Base-by-base conservation (phyloP, 2,329 filamentous ascomycete genomes). In the Hortaea werneckii region DNA sequence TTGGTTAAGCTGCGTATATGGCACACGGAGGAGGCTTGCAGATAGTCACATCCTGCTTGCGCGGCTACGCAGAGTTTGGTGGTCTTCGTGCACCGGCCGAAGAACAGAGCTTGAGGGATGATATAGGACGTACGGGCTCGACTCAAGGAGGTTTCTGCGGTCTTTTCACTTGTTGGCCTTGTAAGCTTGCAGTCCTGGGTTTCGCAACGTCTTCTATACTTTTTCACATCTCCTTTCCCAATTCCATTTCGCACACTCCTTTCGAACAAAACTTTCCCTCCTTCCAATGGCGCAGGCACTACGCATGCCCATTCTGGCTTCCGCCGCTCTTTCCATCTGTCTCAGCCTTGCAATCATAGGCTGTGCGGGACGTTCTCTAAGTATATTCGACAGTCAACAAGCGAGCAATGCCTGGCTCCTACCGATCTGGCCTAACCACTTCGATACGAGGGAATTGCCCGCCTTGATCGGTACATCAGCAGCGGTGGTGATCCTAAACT, bases 391-490 rank as follows among this genome's bases (percentile, higher is more conserved):
- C 50, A 59, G 59, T 29, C 61, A 72, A 50, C 65, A 65, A 37
- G 53, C 56, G 6, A 61, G 61, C 27, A 72, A 72, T 51, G 65
- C 66, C 26, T 74, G 70, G 68, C 72, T 70, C 63, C 58, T 72
- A 4, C 69, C 69, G 1, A 52, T 73, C 37, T 74, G 71, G 71
- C 66, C 65, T 1, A 62, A 65, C 7, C 71, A 73, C 54, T 73
- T 73, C 51, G 64, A 73, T 37, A 63, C 63, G 1, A 58, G 64
- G 12, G 69, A 70, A 11, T 66, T 71, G 4, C 65, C 67, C 30
- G 61, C 61, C 0, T 49, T 71, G 10, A 59, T 72, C 30, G 70
- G 65, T 1, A 65, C 66, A 2, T 57, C 54, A 4, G 59, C 60
- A 0, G 59, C 64, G 1, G 60, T 69, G 1, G 38, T 71, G 1